Evolutionary conservation across 2,329 filamentous ascomycete species (phyloP).

Genomic region (Aspergillus ustus): DNA sequence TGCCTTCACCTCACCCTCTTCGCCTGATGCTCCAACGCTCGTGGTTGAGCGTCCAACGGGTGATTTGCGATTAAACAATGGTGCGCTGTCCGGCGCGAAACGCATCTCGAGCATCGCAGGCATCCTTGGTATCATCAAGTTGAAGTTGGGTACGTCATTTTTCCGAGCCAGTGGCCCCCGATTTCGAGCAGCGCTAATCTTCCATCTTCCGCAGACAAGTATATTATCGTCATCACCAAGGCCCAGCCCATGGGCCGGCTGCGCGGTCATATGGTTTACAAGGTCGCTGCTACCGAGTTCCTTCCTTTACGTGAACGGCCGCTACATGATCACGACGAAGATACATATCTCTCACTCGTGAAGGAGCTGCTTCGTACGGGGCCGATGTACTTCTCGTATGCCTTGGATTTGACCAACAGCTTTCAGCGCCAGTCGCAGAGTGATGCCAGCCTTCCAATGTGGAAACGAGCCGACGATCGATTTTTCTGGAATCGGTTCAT

Average conservation of each 20-base stretch:
- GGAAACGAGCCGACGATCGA: slow-evolving; percentile 91
- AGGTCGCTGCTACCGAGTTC: slow-evolving; percentile 87
- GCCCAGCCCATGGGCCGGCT: slow-evolving; percentile 86
- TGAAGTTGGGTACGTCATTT: slow-evolving; percentile 77
- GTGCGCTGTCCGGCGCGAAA: slow-evolving; percentile 74
- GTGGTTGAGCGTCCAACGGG: slow-evolving; percentile 91
- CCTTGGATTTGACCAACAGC: slow-evolving; percentile 92
- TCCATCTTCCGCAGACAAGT: slow-evolving; percentile 69
- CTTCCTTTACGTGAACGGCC: slow-evolving; percentile 90
- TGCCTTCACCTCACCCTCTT: slow-evolving; percentile 94
- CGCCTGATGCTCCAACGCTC: slow-evolving; percentile 83
- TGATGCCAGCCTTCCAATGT: slow-evolving; percentile 74
- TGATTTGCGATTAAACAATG: slow-evolving; percentile 83
- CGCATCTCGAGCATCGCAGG: slow-evolving; percentile 93
- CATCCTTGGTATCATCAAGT: slow-evolving; percentile 89
- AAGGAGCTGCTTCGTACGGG: slow-evolving; percentile 80
- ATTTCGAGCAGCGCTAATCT: slow-evolving; percentile 5
- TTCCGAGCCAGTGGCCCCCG: background rate
- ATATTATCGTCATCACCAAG: slow-evolving; percentile 95
- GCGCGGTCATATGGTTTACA: slow-evolving; percentile 96
- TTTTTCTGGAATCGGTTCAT: slow-evolving; percentile 99
- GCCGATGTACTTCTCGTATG: slow-evolving; percentile 98
- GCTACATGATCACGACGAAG: slow-evolving; percentile 90
- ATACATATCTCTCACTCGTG: slow-evolving; percentile 82
- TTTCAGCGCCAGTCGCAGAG: slow-evolving; percentile 90